Base-by-base conservation (phyloP, 139 green algal genomes). In the Chlorella sp. region DNA sequence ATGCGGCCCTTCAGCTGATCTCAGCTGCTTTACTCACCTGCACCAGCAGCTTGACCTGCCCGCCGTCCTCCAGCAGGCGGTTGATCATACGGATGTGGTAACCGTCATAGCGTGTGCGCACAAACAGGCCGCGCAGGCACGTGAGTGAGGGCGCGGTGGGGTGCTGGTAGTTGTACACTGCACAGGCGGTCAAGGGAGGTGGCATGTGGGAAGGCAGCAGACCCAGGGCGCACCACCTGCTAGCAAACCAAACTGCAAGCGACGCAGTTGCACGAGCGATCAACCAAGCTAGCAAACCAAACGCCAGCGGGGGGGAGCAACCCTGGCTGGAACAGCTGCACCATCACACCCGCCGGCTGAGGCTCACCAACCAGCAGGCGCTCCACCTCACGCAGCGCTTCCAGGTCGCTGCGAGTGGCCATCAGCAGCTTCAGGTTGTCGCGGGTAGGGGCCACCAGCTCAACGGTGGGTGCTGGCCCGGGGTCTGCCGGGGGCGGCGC, bases 371-470 rank as follows among this genome's bases (percentile, higher is more conserved):
- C 57, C 11, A 82, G 36, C 57, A 73, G 38, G 23, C 76, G 34
- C 60, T 82, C 76, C 26, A 82, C 60, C 25, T 82, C 76, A 25
- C 71, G 60, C 76, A 82, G 76, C 60, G 71, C 57, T 9, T 60
- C 38, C 6, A 72, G 28, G 7, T 82, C 76, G 4, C 21, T 26
- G 3, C 44, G 32, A 1, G 23, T 57, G 1, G 25, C 41, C 39
- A 56, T 32, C 39, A 78, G 18, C 5, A 30, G 44, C 72, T 65
- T 20, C 44, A 79, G 38, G 72, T 79, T 79, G 28, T 79, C 72
- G 0, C 44, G 44, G 17, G 60, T 34, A 11, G 25, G 26, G 21
- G 60, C 25, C 60, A 67, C 60, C 18, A 67, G 51, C 51, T 60
- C 7, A 51, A 9, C 51, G 51, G 15, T 60, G 51, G 51, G 51